Base-by-base conservation (phyloP, 345 rosid species). In the Eucalyptus fibrosa region DNA sequence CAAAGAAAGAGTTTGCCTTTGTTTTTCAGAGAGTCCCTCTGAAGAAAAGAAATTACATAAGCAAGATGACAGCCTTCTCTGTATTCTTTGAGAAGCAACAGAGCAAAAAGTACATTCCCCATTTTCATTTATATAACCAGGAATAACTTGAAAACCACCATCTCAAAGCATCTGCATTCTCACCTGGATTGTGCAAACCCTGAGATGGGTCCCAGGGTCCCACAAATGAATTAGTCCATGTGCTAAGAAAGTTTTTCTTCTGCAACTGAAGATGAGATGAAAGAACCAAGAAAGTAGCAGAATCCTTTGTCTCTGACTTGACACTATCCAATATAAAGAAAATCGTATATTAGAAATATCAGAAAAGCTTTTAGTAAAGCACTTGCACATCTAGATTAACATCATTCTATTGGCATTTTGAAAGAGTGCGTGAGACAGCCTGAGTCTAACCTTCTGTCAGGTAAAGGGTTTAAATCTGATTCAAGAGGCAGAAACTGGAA, bases 121-220 rank as follows among this genome's bases (percentile, higher is more conserved):
- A 3, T 77, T 21, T 77, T 77, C 45, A 37, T 72, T 77, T 37
- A 77, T 77, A 18, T 77, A 37, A 40, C 83, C 83, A 77, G 83
- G 83, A 77, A 28, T 32, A 49, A 34, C 47, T 14, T 37, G 45
- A 77, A 77, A 77, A 37, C 28, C 45, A 37, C 47, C 47, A 77
- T 77, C 47, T 72, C 83, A 53, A 81, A 55, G 53, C 80, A 37
- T 80, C 77, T 50, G 42, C 86, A 88, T 86, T 89, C 95, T 92
- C 94, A 97, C 99, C 99, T 88, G 99, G 99, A 92, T 97, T 98
- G 90, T 98, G 96, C 91, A 97, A 89, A 87, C 99, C 99, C 92
- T 98, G 99, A 91, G 99, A 98, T 50, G 99, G 99, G 93, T 98
- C 99, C 99, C 99, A 98, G 91, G 99, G 99, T 92, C 99, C 99